phyloP scores from a whole-genome alignment of 2,329 filamentous ascomycete species.

The Fusarium sp. region DNA sequence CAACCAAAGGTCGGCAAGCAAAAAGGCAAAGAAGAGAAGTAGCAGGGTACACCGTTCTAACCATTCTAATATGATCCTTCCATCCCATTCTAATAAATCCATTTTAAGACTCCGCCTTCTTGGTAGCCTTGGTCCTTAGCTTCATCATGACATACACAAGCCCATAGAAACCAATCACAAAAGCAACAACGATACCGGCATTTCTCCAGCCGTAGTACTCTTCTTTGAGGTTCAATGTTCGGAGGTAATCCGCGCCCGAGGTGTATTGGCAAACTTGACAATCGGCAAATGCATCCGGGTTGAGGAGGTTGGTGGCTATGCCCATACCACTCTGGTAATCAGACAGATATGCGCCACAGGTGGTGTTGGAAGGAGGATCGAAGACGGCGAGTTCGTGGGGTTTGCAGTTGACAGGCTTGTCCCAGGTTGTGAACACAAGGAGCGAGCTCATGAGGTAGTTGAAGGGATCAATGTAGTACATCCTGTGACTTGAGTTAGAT shows the following conservation, averaged over 20 bases:
- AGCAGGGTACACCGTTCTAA: neutral
- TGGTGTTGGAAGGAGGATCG: conserved; percentile 58
- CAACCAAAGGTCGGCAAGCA: neutral
- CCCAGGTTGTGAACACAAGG: conserved; percentile 61
- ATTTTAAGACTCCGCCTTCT: conserved; percentile 51
- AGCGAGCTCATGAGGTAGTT: conserved; percentile 68
- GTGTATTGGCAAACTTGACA: conserved; percentile 71
- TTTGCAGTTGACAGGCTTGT: conserved; percentile 56
- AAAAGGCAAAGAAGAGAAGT: neutral
- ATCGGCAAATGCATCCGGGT: conserved; percentile 62
- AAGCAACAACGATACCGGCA: conserved; percentile 66
- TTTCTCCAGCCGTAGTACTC: conserved; percentile 75
- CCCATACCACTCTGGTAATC: conserved; percentile 53
- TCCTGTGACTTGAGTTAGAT: neutral
- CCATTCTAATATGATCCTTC: neutral
- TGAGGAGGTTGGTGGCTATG: conserved; percentile 61
- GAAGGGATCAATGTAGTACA: conserved; percentile 70
- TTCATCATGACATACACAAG: conserved; percentile 58
- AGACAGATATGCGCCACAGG: conserved; percentile 66
- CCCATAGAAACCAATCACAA: conserved; percentile 62
- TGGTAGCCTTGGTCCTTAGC: conserved; percentile 57
- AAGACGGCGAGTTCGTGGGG: conserved; percentile 62
- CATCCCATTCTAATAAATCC: neutral
- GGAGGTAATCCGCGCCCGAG: conserved; percentile 66
- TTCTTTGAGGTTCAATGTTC: conserved; percentile 65